phyloP scores from a whole-genome alignment of 139 green algal genomes.

The Dunaliella sp. region DNA sequence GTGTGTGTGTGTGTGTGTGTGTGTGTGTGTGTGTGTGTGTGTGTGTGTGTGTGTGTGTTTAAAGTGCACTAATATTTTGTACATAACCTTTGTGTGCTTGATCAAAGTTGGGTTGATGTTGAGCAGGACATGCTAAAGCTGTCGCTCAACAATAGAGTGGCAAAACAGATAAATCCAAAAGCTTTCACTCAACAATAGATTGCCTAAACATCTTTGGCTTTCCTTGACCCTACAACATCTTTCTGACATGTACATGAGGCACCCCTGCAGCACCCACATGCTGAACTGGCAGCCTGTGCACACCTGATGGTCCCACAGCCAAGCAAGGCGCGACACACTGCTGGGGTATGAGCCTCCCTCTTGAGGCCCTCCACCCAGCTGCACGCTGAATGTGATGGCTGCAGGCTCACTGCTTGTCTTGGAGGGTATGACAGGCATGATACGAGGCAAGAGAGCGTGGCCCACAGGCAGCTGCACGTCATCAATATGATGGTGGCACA shows the following conservation, averaged over 20 bases:
- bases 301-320: slow-evolving; percentile 50
- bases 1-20: not conserved
- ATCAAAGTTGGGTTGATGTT: too few species aligned
- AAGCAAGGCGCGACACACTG: slow-evolving; percentile 15
- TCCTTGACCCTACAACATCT: not conserved
- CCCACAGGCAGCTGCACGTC: slow-evolving; percentile 42
- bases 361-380: not conserved
- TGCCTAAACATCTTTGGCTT: too few species aligned
- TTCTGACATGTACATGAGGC: not conserved
- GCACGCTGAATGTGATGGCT: slow-evolving; percentile 22
- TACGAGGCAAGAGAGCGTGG: slow-evolving; percentile 51
- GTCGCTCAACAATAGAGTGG: too few species aligned
- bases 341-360: not conserved
- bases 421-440: not conserved
- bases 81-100: too few species aligned
- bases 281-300: slow-evolving; percentile 28
- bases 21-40: not conserved
- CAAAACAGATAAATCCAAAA: too few species aligned
- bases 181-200: too few species aligned
- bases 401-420: not conserved
- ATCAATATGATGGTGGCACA: too few species aligned
- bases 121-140: too few species aligned
- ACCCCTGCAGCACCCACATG: too few species aligned
- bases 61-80: not conserved
- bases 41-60: not conserved